These are phyloP conservation scores for Scutellaria minor DNA, from an alignment of 257 asterid genomes.

Conservation along the genomic window DNA sequence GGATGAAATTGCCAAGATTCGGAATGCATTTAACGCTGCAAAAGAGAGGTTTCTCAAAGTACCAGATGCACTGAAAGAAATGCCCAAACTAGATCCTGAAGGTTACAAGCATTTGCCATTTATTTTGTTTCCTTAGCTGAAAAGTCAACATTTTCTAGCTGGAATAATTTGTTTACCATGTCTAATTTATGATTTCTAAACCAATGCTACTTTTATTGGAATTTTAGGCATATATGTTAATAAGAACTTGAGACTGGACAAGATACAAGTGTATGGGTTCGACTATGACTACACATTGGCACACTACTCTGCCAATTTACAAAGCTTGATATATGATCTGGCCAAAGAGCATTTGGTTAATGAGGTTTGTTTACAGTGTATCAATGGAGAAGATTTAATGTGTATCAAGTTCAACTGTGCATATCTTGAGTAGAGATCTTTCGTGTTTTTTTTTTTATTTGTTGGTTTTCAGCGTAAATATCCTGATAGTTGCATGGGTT, in stretches of 20 bases:
- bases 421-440: background rate
- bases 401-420: constrained; percentile 11
- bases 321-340: constrained; percentile 83
- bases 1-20: constrained; percentile 65
- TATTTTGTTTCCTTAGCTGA: constrained; percentile 13
- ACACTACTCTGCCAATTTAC: constrained; percentile 86
- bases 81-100: constrained; percentile 85
- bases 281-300: constrained; percentile 99
- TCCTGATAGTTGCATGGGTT: constrained; percentile 81
- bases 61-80: constrained; percentile 72
- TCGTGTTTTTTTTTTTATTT: constrained; percentile 13
- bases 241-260: constrained; percentile 89
- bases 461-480: constrained; percentile 73
- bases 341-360: constrained; percentile 89
- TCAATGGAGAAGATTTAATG: background rate
- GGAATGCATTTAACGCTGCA: constrained; percentile 62
- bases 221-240: constrained; percentile 80
- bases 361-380: constrained; percentile 72
- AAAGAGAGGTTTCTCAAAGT: constrained; percentile 68
- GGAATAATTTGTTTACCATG: background rate
- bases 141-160: background rate
- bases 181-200: constrained; percentile 17
- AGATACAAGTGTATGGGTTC: constrained; percentile 86
- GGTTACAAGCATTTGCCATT: constrained; percentile 45
- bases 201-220: constrained; percentile 39